A percentile compares a stretch with the other conserved stretches of the same genome.
phyloP scores from a whole-genome alignment of 495 filamentous ascomycete species.

The Antarctomyces pellizariae region DNA sequence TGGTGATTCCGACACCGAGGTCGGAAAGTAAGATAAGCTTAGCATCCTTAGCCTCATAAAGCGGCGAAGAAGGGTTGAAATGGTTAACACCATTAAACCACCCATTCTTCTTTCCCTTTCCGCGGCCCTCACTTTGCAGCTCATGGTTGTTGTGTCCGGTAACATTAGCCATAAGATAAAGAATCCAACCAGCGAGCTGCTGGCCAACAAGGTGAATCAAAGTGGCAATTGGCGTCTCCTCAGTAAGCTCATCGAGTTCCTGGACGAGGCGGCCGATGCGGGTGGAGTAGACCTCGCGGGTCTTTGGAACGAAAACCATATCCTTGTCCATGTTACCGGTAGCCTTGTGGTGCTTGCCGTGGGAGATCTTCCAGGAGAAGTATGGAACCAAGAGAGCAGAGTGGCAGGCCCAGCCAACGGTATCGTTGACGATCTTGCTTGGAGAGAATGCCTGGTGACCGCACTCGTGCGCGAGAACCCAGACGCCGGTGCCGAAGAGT shows the following conservation, averaged over 20 bases:
- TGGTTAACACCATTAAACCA: conserved; percentile 70
- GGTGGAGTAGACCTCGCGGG: conserved; percentile 48
- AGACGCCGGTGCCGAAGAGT: conserved; percentile 54
- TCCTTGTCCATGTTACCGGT: conserved; percentile 89
- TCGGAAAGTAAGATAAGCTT: conserved; percentile 69
- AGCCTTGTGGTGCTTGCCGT: conserved; percentile 88
- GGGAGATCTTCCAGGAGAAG: conserved; percentile 84
- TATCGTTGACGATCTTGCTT: conserved; percentile 59
- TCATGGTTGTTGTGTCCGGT: conserved; percentile 90
- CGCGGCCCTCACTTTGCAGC: conserved; percentile 62
- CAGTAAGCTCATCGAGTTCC: conserved; percentile 65
- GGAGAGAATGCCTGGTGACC: conserved; percentile 73
- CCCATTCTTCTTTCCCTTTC: conserved; percentile 77
- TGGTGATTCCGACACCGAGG: conserved; percentile 41
- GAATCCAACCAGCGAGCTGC: conserved; percentile 75
- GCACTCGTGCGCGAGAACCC: conserved; percentile 76
- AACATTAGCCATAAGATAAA: conserved; percentile 71
- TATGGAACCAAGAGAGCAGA: conserved; percentile 66
- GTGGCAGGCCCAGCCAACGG: conserved; percentile 68
- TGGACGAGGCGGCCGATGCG: conserved; percentile 45
- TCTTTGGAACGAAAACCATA: conserved; percentile 91
- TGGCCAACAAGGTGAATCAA: conserved; percentile 47
- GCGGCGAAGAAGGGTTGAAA: conserved; percentile 65
- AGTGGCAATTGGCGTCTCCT: conserved; percentile 84
- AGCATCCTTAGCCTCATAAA: conserved; percentile 79